Evolutionary conservation across 2,329 filamentous ascomycete species (phyloP).

Genomic region (Xylaria arbuscula): DNA sequence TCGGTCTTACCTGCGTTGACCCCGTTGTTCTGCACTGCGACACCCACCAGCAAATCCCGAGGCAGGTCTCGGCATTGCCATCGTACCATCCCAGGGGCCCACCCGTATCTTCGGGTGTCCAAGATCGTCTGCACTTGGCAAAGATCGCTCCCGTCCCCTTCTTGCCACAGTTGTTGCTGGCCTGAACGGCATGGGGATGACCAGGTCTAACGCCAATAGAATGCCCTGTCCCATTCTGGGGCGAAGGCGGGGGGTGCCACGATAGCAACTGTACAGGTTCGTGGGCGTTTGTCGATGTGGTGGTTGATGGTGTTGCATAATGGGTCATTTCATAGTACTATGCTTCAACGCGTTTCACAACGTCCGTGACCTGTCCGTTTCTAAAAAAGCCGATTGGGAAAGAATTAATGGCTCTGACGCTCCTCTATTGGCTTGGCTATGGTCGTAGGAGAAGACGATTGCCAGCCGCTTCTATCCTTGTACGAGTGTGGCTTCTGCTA

Average conservation of each 20-base stretch:
- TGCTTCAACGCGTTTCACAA: slow-evolving; percentile 31
- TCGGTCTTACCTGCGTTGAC: slow-evolving; percentile 36
- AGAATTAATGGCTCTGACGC: not conserved
- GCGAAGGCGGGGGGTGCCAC: slow-evolving; percentile 5
- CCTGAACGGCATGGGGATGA: slow-evolving; percentile 13
- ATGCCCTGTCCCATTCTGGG: not conserved
- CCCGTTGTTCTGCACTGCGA: slow-evolving; percentile 40
- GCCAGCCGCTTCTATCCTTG: slow-evolving; percentile 6
- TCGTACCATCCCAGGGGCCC: slow-evolving; percentile 30
- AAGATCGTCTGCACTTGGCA: slow-evolving; percentile 22
- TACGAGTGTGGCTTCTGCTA: slow-evolving; percentile 19
- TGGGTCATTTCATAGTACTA: slow-evolving; percentile 13
- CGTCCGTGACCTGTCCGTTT: slow-evolving; percentile 12
- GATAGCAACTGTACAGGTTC: not conserved
- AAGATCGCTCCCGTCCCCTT: slow-evolving; percentile 14
- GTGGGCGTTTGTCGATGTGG: slow-evolving; percentile 16
- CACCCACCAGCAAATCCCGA: slow-evolving; percentile 41
- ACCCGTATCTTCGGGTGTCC: slow-evolving; percentile 19
- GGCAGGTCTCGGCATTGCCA: slow-evolving; percentile 35
- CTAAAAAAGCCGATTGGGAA: slow-evolving; percentile 22
- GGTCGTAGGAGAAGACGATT: slow-evolving; percentile 7
- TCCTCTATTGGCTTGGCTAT: slow-evolving; percentile 26
- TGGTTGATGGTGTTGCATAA: slow-evolving; percentile 24
- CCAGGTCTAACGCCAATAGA: slow-evolving; percentile 13
- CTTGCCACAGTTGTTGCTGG: slow-evolving; percentile 11